phyloP scores from a whole-genome alignment of 73 alveolate species.

The Paramecium pentaurelia region DNA sequence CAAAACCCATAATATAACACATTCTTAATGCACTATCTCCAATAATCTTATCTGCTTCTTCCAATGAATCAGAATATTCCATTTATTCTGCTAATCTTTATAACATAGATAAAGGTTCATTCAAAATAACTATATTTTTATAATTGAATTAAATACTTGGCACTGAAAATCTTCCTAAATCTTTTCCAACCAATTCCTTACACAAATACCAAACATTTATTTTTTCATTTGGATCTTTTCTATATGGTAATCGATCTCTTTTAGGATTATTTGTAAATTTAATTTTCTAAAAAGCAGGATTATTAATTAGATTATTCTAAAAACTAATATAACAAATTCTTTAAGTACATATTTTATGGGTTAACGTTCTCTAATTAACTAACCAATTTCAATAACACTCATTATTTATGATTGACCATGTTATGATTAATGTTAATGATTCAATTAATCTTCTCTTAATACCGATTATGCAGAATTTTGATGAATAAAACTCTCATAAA shows the following conservation, averaged over 20 bases:
- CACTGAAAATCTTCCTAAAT: slow-evolving; percentile 56
- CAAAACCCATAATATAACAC: slow-evolving; percentile 81
- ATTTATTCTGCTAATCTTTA: slow-evolving; percentile 88
- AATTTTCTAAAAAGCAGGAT: slow-evolving; percentile 32
- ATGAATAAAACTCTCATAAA: slow-evolving; percentile 14
- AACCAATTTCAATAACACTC: not conserved
- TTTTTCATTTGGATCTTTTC: slow-evolving; percentile 62
- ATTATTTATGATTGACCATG: not conserved
- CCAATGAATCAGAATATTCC: slow-evolving; percentile 75
- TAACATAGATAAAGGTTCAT: slow-evolving; percentile 95
- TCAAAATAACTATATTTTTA: slow-evolving; percentile 66
- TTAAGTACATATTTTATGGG: slow-evolving; percentile 49
- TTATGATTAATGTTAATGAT: not conserved
- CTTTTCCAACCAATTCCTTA: slow-evolving; percentile 65
- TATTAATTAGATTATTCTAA: not conserved
- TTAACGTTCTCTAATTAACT: not conserved
- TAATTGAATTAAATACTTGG: slow-evolving; percentile 26
- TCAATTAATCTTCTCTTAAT: not conserved
- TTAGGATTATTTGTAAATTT: not conserved
- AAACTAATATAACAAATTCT: not conserved
- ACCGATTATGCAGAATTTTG: not conserved
- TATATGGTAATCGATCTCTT: slow-evolving; percentile 42
- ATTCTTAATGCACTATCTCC: slow-evolving; percentile 74
- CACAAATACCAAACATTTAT: slow-evolving; percentile 54
- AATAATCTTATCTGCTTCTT: slow-evolving; percentile 67